Evolutionary conservation across 352 stramenopile genomes (phyloP), one percentile per base, ranked within the genome.

Genomic region (Phytophthora chlamydospora): DNA sequence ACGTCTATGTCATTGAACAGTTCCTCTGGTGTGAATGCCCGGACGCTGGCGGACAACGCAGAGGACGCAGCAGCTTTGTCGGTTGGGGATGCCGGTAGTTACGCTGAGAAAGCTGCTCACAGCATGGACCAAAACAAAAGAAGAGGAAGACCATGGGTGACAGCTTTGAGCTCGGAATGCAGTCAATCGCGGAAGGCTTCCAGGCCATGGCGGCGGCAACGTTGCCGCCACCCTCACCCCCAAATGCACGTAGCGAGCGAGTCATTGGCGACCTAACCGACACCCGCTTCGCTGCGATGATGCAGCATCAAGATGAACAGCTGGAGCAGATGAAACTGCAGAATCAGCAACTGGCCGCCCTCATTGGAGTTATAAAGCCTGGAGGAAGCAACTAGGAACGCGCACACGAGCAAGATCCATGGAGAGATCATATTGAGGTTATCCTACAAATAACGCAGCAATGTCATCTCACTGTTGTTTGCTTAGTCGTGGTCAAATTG

Each of bases 401-500:
- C 21, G 21, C 21, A 24, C 21, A 24, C 21, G 1, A 24, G 1
- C 21, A 24, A 24, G 43, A 33, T 0, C 0, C 4, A 36, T 36
- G 36, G 13, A 44, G 42, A 13, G 3, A 13, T 39, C 16, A 35
- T 24, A 35, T 40, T 46, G 27, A 61, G 31, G 6, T 61, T 39
- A 46, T 21, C 7, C n/a, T 47, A 24, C 34, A 39, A 55, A 43
- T 33, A 49, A 17, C 17, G 17, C 24, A 13, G 51, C 51, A 59
- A 59, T 59, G 43, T 59, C 51, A 59, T 51, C 29, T 50, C 51
- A 16, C 13, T 59, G 50, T 44, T 59, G 40, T 17, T 27, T 33
- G 6, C 13, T 29, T 59, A 59, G 36, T 27, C 35, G 50, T 12
- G 17, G 10, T 17, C 39, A 4, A n/a, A 44, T 5, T 19, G 43